A percentile compares a stretch with the other conserved stretches of the same genome.
These are phyloP conservation scores for Pholiota adiposa DNA, from an alignment of 1,284 basidiomycete species.

Conservation along the genomic window DNA sequence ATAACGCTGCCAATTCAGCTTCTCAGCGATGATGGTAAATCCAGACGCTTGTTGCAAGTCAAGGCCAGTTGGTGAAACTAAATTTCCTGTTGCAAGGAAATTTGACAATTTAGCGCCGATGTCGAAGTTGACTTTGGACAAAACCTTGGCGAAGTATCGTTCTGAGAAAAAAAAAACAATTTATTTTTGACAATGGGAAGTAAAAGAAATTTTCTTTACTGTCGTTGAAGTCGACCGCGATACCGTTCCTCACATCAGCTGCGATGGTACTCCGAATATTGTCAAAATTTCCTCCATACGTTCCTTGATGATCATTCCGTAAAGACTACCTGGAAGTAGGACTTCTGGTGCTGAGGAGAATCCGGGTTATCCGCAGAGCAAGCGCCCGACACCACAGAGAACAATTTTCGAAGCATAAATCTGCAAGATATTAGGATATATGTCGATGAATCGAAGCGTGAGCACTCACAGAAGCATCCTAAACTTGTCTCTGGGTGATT, in stretches of 20 bases:
- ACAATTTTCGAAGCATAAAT: constrained; percentile 98
- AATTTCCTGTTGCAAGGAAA: constrained; percentile 97
- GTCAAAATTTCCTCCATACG: constrained; percentile 89
- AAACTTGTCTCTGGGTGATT: constrained; percentile 93
- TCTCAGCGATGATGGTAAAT: constrained; percentile 98
- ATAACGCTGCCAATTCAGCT: constrained; percentile 98
- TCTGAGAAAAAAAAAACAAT: constrained; percentile 52
- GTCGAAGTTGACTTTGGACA: constrained; percentile 88
- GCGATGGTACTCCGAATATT: constrained; percentile 77
- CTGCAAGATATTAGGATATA: constrained; percentile 40
- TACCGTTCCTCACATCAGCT: constrained; percentile 78
- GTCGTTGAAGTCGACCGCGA: constrained; percentile 85
- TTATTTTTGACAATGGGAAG: constrained; percentile 1
- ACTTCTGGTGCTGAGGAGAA: constrained; percentile 98
- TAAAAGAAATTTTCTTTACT: constrained; percentile 47
- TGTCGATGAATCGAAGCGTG: not conserved
- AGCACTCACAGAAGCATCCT: constrained; percentile 82
- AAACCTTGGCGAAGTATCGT: constrained; percentile 81
- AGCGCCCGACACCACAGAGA: constrained; percentile 88
- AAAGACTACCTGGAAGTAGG: constrained; percentile 91
- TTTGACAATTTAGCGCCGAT: constrained; percentile 90
- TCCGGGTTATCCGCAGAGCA: constrained; percentile 98
- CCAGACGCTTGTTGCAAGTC: constrained; percentile 97
- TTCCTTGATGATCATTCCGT: constrained; percentile 99
- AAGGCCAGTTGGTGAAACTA: constrained; percentile 93